Base-by-base conservation (phyloP, 2,329 filamentous ascomycete genomes). In the Phialophora macrospora region DNA sequence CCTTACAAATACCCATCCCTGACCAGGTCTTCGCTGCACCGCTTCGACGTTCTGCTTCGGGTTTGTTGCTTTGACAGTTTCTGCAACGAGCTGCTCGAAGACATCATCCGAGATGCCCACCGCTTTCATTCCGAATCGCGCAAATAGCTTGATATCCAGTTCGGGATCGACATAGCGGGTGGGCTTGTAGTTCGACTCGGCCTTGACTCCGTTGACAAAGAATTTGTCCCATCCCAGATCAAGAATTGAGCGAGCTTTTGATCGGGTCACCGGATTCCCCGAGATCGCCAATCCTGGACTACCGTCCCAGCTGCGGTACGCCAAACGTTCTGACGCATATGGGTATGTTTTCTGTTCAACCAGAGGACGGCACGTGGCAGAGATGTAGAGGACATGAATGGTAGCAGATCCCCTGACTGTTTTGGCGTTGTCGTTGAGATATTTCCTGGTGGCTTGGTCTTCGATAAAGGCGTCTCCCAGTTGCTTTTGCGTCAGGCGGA, bases 161-260 rank as follows among this genome's bases (percentile, higher is more conserved):
- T 46, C 20, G 20, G 44, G 44, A 46, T 46, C 44, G 44, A 46
- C 44, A 46, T n/a, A 46, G 44, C 44, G 44, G 17, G 17, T 46
- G 14, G 44, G 44, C 20, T 46, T 46, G 44, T 22, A 22, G 11
- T 46, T 46, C 5, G 44, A 46, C 20, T 17, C 14, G 20, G 44
- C 17, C 44, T 46, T 46, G 5, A 22, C 20, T 46, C 44, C 44
- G 44, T 46, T 46, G 20, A 20, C 17, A 22, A 46, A 46, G 44
- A 46, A 46, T 17, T 46, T 22, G 14, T 46, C 20, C 44, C 44
- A 46, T 22, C 44, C 44, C 9, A 48, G 17, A n/a, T 48, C 17
- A 22, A 48, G 20, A 17, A 48, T 48, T 20, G 17, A n/a, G 17
- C 44, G 44, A n/a, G 17, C 44, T n/a, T 11, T 48, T 8, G 17